Percentiles rank a stretch among this genome's conserved stretches.
These are phyloP conservation scores for Sclerotinia minor DNA, from an alignment of 2,329 filamentous ascomycete species.

Conservation along the genomic window DNA sequence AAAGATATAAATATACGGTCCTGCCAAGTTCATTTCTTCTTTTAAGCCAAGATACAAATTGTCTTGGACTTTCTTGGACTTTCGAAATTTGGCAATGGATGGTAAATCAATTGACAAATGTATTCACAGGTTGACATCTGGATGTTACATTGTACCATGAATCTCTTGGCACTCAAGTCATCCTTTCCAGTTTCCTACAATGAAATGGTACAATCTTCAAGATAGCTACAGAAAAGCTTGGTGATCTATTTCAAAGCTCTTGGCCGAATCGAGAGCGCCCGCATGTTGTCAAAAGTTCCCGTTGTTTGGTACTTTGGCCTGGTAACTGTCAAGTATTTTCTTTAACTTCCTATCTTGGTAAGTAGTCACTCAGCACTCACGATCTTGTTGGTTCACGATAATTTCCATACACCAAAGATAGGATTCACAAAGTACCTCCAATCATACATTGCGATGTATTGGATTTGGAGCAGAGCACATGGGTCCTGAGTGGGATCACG, in stretches of 20 bases:
- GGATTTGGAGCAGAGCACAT: neutral
- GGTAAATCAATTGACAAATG: neutral
- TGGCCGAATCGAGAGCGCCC: neutral
- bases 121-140: neutral
- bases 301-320: neutral
- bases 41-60: slow-evolving; percentile 5
- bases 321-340: neutral
- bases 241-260: neutral
- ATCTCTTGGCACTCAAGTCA: neutral
- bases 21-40: slow-evolving; percentile 10
- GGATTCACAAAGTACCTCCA: neutral
- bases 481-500: neutral
- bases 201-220: neutral
- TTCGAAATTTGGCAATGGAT: neutral
- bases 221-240: neutral
- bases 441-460: neutral
- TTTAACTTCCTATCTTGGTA: neutral
- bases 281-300: neutral
- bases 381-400: neutral
- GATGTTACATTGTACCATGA: neutral
- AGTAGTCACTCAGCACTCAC: neutral
- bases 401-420: neutral
- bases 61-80: slow-evolving; percentile 14
- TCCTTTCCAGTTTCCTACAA: neutral
- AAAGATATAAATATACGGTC: slow-evolving; percentile 14